Evolutionary conservation across 345 rosid genomes (phyloP), one percentile per base, ranked within the genome.

Genomic region (Clarkia xantiana): DNA sequence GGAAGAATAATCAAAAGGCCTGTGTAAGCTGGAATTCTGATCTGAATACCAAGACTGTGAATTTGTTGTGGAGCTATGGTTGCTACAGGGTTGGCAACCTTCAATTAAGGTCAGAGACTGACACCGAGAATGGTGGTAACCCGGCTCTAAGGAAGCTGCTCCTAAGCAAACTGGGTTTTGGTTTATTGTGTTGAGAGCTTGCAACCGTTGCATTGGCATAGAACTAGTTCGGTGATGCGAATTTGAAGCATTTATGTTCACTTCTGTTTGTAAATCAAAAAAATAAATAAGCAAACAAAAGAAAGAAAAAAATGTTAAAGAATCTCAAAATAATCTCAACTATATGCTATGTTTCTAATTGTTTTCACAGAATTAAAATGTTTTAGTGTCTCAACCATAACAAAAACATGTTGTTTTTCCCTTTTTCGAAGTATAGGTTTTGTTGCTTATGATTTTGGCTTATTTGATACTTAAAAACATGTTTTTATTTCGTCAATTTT

Each of bases 121-220:
- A 45, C 61, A 18, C 56, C 69, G 62, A 53, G 74, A 70, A 67
- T 65, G 81, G 14, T 57, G 52, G 7, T 29, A 29, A 10, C 8
- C 36, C 18, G 57, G 41, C 1, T 71, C 76, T 14, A 43, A 11
- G 49, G 77, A 76, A 60, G 55, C 65, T 46, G 68, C 44, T 62
- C 57, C 68, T 20, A 74, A 14, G 65, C 61, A 67, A 38, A 73
- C 64, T 47, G 64, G 53, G 43, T 66, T 56, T 10, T 64, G 73
- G 67, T 84, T 79, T 50, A 81, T 57, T 2, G 63, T 51, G 56
- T 85, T 68, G 57, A 80, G 86, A 44, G 95, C 87, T 52, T 82
- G 78, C 57, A 64, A 66, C 51, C 79, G 71, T 74, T 80, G 93
- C 50, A 53, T 46, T 12, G 72, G 73, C 20, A 77, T 63, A 63